Evolutionary conservation across 441 rosid genomes (phyloP), one percentile per base, ranked within the genome.

Genomic region (Isatis lusitanica): DNA sequence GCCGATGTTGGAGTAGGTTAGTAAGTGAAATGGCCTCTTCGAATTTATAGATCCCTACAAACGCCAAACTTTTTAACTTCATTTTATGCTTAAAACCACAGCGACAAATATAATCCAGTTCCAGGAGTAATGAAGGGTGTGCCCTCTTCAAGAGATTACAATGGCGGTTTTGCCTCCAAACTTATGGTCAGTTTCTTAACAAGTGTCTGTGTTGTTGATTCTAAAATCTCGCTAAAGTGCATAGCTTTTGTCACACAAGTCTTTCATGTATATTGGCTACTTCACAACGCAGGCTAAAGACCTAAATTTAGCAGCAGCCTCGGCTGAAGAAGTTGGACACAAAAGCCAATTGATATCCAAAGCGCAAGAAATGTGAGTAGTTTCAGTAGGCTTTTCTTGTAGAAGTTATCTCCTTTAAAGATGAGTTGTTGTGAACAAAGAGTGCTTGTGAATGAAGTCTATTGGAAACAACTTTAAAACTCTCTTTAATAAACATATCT

Each of bases 41-140:
- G 13, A n/a, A 7, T 7, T 7, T 53, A 13, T 30, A n/a, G 18
- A 13, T 55, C 18, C 12, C 18, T 55, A 28, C 38, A 16, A 47
- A 3, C 40, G 3, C 11, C 30, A 43, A 63, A 18, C 16, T 52
- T 55, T 56, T 50, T 62, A 67, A 67, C 70, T 50, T 68, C 9
- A 62, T 43, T 39, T 50, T 61, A 63, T 60, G 7, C 15, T 24
- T 50, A 28, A 75, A 78, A 53, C 68, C 80, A 59, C 91, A 94
- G 98, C 46, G 98, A 92, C 78, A 74, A 81, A 60, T 92, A 94
- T 63, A 94, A 94, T 73, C 98, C 97, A 65, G 97, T 92, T 79
- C 98, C 98, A 31, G 98, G 98, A 73, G 97, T 92, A 47, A 90
- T 92, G 98, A 81, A 85, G 83, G 93, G 97, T 38, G 96, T 92